Evolutionary conservation across 129 eudicot genomes (phyloP), one percentile per base, ranked within the genome.

Genomic region (Arctium lappa): DNA sequence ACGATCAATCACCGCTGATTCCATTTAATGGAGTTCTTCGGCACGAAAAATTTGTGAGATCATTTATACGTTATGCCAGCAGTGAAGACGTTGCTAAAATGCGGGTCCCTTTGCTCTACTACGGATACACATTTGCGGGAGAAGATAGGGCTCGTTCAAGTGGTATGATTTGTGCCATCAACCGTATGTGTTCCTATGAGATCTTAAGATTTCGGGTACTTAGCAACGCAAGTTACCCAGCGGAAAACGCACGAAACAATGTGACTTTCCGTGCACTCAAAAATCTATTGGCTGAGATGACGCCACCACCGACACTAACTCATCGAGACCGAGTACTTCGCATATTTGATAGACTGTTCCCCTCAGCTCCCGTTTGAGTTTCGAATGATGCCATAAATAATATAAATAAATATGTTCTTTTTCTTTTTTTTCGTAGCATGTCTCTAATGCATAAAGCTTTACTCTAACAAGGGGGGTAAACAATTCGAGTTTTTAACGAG

Each of bases 11-110:
- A 16, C 27, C 8, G 68, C 68, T 16, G 8, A 62, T 5, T 5
- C 31, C 69, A 7, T 15, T 74, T 11, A 27, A 13, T 44, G 56
- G 53, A 5, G 56, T 37, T 46, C 78, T 69, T 36, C 46, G 38
- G 29, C 69, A 46, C 18, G 73, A 50, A 7, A 50, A 16, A 5
- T 70, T 76, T 33, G 73, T 82, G 76, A 75, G 86, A 68, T 34
- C 76, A 27, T 83, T 76, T 70, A 83, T 83, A 31, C 62, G 70
- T 7, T 56, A 46, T 36, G 81, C 39, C n/a, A 34, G 34, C 44
- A 5, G 29, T 1, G 29, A 12, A 69, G 72, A 83, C 8, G 48
- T 82, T 0, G 15, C 33, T n/a, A 18, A 27, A 39, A 34, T 50
- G 78, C 15, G 38, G 1, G 3, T 1, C 33, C 27, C 15, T 1